Percentiles rank a stretch among this genome's conserved stretches.
These are phyloP conservation scores for Neonectria magnoliae DNA, from an alignment of 2,329 filamentous ascomycete species.

Conservation along the genomic window DNA sequence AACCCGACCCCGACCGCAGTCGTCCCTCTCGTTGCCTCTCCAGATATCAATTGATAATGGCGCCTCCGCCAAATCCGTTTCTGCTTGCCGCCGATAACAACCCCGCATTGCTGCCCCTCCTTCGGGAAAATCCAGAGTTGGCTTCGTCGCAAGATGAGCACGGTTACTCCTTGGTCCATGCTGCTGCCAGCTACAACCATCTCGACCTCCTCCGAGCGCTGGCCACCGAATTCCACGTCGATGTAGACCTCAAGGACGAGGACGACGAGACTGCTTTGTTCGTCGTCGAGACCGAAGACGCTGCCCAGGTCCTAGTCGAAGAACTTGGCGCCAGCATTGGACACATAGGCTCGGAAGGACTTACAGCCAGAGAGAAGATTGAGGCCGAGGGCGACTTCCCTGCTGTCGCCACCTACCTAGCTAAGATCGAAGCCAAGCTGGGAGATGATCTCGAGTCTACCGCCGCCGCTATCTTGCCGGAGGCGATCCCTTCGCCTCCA, in stretches of 20 bases:
- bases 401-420: slow-evolving; percentile 33
- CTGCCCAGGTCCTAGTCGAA: slow-evolving; percentile 82
- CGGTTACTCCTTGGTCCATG: slow-evolving; percentile 94
- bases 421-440: slow-evolving; percentile 34
- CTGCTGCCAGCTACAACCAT: slow-evolving; percentile 92
- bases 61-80: slow-evolving; percentile 67
- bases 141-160: slow-evolving; percentile 86
- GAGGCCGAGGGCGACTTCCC: slow-evolving; percentile 40
- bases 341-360: slow-evolving; percentile 76
- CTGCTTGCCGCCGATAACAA: slow-evolving; percentile 86
- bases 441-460: slow-evolving; percentile 44
- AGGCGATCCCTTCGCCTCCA: slow-evolving; percentile 71
- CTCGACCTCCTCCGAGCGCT: slow-evolving; percentile 80
- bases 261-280: slow-evolving; percentile 96
- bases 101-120: slow-evolving; percentile 75
- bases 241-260: slow-evolving; percentile 86
- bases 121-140: slow-evolving; percentile 78
- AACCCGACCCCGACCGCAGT: background rate
- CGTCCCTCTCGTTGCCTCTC: background rate
- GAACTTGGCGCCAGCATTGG: slow-evolving; percentile 78
- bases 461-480: slow-evolving; percentile 42
- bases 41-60: slow-evolving; percentile 49
- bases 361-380: slow-evolving; percentile 85
- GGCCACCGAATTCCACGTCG: slow-evolving; percentile 78
- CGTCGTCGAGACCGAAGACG: slow-evolving; percentile 82